Evolutionary conservation across 495 filamentous ascomycete genomes (phyloP).

Genomic region (Thermothielavioides terrestris): DNA sequence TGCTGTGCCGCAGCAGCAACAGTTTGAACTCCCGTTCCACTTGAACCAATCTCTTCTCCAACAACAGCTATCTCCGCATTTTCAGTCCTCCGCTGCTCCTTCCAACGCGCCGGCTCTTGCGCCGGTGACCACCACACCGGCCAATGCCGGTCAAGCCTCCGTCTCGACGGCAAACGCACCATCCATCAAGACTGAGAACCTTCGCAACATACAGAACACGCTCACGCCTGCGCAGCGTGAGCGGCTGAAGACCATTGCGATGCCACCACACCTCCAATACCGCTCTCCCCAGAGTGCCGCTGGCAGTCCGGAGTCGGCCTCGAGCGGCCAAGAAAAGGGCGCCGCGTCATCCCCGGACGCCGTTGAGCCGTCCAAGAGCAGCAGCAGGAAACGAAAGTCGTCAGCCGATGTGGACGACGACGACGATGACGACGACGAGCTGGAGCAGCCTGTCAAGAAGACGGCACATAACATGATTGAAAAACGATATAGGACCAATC

Average conservation of each 20-base stretch:
- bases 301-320: constrained; percentile 38
- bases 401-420: constrained; percentile 45
- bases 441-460: constrained; percentile 73
- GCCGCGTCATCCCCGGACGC: constrained; percentile 40
- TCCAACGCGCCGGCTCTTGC: constrained; percentile 9
- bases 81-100: constrained; percentile 10
- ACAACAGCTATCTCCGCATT: constrained; percentile 17
- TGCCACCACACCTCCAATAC: constrained; percentile 48
- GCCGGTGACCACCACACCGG: constrained; percentile 2
- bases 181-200: constrained; percentile 7
- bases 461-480: constrained; percentile 97
- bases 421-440: constrained; percentile 42
- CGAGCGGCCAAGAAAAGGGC: constrained; percentile 32
- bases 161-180: constrained; percentile 7
- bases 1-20: constrained; percentile 10
- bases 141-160: constrained; percentile 8
- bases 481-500: constrained; percentile 88
- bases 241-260: constrained; percentile 45
- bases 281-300: constrained; percentile 42
- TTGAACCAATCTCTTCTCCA: constrained; percentile 21
- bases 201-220: constrained; percentile 23
- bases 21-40: constrained; percentile 23
- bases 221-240: constrained; percentile 47
- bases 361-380: constrained; percentile 38
- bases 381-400: constrained; percentile 55